Percentiles rank a stretch among this genome's conserved stretches.
Evolutionary conservation across 768 basidiomycete genomes (phyloP).

Genomic region (Mycena pura): DNA sequence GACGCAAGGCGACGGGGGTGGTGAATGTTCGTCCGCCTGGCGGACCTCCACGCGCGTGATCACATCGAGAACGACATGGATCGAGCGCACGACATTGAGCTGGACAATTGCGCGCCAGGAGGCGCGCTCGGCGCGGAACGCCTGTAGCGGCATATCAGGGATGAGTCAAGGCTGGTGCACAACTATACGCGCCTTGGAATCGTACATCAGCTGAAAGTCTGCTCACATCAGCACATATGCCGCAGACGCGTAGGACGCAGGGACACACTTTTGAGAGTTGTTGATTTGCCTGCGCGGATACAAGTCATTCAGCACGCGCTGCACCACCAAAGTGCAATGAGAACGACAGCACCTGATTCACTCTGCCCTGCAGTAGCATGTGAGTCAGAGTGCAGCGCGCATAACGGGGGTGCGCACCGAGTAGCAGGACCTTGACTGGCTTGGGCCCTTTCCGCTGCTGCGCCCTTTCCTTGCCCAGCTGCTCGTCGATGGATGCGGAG

Average conservation of each 20-base stretch:
- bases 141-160: slow-evolving; percentile 39
- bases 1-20: slow-evolving; percentile 27
- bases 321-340: slow-evolving; percentile 1
- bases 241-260: neutral
- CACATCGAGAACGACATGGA: slow-evolving; percentile 67
- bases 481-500: slow-evolving; percentile 71
- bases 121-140: slow-evolving; percentile 63
- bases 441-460: slow-evolving; percentile 55
- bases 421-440: slow-evolving; percentile 63
- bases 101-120: slow-evolving; percentile 75
- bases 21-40: slow-evolving; percentile 10
- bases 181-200: slow-evolving; percentile 51
- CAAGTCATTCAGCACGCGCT: neutral
- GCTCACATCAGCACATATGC: neutral
- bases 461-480: slow-evolving; percentile 56
- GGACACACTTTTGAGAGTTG: slow-evolving; percentile 76
- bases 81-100: slow-evolving; percentile 72
- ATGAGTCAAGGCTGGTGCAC: neutral
- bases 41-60: slow-evolving; percentile 44
- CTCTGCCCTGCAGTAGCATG: slow-evolving; percentile 62
- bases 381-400: neutral
- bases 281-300: slow-evolving; percentile 69
- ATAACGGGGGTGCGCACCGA: slow-evolving; percentile 49
- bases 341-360: slow-evolving; percentile 64
- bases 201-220: slow-evolving; percentile 73